Base-by-base conservation (phyloP, 768 basidiomycete genomes). In the Agrocybe chaxingu region DNA sequence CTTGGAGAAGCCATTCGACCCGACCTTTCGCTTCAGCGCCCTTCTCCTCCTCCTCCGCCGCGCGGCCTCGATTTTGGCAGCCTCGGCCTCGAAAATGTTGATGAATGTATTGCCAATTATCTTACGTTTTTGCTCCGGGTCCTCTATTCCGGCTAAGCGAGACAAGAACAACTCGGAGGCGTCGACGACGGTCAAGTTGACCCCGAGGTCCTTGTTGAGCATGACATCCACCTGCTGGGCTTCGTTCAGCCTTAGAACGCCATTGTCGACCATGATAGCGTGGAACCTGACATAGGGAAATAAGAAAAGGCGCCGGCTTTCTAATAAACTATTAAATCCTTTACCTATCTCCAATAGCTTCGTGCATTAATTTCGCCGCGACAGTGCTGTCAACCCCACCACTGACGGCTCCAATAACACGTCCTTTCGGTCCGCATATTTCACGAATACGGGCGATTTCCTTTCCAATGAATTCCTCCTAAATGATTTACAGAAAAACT, bases 61-160 rank as follows among this genome's bases (percentile, higher is more conserved):
- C 6, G 70, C 77, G 3, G 83, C 82, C 66, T 98, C 95, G 43
- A 98, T 82, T 72, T 89, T 92, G 49, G 82, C 71, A 2, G 96
- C 97, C 66, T 98, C 90, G n/a, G 76, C 84, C 67, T 98, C 96
- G 60, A 99, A 99, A 4, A 98, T 85, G 64, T 98, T 85, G 71
- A 99, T 98, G 65, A 99, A 99, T 2, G 95, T 98, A 73, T 98
- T 98, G 2, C 97, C 97, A 60, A 98, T 98, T 58, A 99, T 94
- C 72, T 93, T 98, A 48, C 97, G 85, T 70, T 98, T 99, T 69
- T 85, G 77, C 68, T 99, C 97, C 0, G 97, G 97, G 66, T 99
- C 97, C 62, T 97, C 92, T 33, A 99, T 74, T 11, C 89, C 94
- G 51, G 85, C 82, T n/a, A 99, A 81, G 32, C 88, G 83, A 11